Evolutionary conservation across 495 filamentous ascomycete species (phyloP).

Genomic region (Clohesyomyces aquaticus): DNA sequence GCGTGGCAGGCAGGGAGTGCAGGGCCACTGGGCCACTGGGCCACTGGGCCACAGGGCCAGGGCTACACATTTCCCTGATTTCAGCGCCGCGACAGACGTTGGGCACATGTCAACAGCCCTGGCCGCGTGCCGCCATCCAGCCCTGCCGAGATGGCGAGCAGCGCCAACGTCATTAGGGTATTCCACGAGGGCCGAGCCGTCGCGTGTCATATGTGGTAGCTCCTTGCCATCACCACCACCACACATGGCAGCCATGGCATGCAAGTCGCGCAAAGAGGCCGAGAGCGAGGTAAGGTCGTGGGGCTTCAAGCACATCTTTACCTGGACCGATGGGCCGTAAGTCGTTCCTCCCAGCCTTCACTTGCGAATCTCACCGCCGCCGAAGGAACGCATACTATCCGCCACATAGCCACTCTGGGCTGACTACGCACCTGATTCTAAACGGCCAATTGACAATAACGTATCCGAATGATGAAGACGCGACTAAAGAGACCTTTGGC

Average conservation of each 20-base stretch:
- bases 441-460: slow-evolving; percentile 70
- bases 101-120: background rate
- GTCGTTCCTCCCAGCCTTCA: slow-evolving; percentile 33
- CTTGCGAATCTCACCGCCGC: slow-evolving; percentile 8
- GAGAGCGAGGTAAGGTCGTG: slow-evolving; percentile 72
- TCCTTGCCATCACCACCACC: background rate
- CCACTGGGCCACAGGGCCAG: too few species aligned
- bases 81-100: too few species aligned
- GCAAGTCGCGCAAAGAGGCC: slow-evolving; percentile 49
- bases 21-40: too few species aligned
- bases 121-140: background rate
- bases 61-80: too few species aligned
- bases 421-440: slow-evolving; percentile 80
- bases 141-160: slow-evolving; percentile 10
- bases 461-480: slow-evolving; percentile 68
- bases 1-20: too few species aligned
- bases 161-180: slow-evolving; percentile 16
- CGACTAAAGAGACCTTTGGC: slow-evolving; percentile 68
- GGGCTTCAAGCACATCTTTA: slow-evolving; percentile 78
- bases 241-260: slow-evolving; percentile 29
- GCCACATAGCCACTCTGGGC: slow-evolving; percentile 69
- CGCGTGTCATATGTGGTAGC: background rate
- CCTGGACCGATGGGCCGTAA: slow-evolving; percentile 78
- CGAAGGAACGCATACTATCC: slow-evolving; percentile 70
- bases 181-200: background rate